Conservation (phyloP, 345 rosid species). For the Brassica cretica region DNA sequence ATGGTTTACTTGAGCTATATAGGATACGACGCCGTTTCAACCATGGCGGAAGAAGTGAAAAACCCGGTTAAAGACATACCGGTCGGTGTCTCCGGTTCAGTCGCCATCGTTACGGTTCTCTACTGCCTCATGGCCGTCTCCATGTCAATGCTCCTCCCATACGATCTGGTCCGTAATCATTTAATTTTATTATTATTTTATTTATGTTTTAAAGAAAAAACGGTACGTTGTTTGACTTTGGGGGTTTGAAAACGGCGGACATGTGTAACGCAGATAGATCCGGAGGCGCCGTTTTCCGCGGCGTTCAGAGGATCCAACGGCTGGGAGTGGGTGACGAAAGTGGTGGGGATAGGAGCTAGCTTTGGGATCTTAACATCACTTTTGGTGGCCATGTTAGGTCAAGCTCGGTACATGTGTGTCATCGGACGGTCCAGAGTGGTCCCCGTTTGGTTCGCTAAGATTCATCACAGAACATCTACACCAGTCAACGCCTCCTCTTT, state of each 20-base stretch:
- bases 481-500: conserved; percentile 95
- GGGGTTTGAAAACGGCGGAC: not conserved
- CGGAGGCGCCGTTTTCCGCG: conserved; percentile 79
- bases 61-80: conserved; percentile 88
- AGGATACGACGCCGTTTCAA: conserved; percentile 95
- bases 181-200: not conserved
- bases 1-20: conserved; percentile 85
- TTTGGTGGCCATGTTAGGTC: conserved; percentile 93
- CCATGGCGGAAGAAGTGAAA: conserved; percentile 89
- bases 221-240: conserved; percentile 6
- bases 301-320: conserved; percentile 71
- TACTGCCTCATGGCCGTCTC: conserved; percentile 94
- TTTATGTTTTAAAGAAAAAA: not conserved
- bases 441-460: conserved; percentile 86
- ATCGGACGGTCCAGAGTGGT: conserved; percentile 92
- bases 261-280: conserved; percentile 60
- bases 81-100: conserved; percentile 85
- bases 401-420: conserved; percentile 95
- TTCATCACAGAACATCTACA: conserved; percentile 74
- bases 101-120: conserved; percentile 67
- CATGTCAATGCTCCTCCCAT: conserved; percentile 90
- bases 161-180: conserved; percentile 46
- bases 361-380: conserved; percentile 92
- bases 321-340: conserved; percentile 77
- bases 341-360: conserved; percentile 92